These are phyloP conservation scores for Leccinum pachyderme DNA, from an alignment of 1,284 basidiomycete genomes.

Conservation along the genomic window DNA sequence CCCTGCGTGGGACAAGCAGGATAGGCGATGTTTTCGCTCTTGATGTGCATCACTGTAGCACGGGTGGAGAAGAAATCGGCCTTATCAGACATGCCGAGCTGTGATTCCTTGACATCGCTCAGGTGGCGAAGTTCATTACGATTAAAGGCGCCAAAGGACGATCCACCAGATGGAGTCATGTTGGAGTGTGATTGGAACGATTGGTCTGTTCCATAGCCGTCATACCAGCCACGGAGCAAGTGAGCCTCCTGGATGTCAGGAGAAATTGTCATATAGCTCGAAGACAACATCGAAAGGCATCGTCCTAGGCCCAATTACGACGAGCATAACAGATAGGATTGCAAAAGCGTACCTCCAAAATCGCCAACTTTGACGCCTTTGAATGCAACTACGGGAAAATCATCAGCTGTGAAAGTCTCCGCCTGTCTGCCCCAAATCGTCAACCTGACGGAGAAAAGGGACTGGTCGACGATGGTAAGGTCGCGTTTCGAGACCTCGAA, in stretches of 20 bases:
- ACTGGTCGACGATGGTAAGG: conserved; percentile 84
- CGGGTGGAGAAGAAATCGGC: conserved; percentile 80
- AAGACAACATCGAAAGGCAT: conserved; percentile 70
- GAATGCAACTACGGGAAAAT: conserved; percentile 83
- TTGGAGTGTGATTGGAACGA: conserved; percentile 73
- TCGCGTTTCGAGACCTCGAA: conserved; percentile 83
- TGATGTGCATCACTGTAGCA: conserved; percentile 90
- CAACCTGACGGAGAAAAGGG: conserved; percentile 77
- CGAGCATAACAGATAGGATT: background rate
- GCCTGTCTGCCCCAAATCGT: conserved; percentile 98
- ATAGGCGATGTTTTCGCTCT: conserved; percentile 83
- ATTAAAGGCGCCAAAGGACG: conserved; percentile 52
- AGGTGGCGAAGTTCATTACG: conserved; percentile 75
- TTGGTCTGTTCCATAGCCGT: conserved; percentile 59
- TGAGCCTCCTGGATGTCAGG: conserved; percentile 91
- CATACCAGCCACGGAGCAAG: conserved; percentile 89
- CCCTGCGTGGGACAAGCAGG: conserved; percentile 82
- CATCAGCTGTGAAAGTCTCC: conserved; percentile 65
- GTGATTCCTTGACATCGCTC: conserved; percentile 78
- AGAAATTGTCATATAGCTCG: conserved; percentile 75
- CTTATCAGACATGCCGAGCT: conserved; percentile 78
- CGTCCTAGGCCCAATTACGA: conserved; percentile 48
- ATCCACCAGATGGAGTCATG: conserved; percentile 37
- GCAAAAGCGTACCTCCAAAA: conserved; percentile 67
- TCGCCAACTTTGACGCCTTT: conserved; percentile 96